A percentile compares a stretch with the other conserved stretches of the same genome.
Conservation (phyloP, 2,329 filamentous ascomycete species). For the Apiospora malaysiana region DNA sequence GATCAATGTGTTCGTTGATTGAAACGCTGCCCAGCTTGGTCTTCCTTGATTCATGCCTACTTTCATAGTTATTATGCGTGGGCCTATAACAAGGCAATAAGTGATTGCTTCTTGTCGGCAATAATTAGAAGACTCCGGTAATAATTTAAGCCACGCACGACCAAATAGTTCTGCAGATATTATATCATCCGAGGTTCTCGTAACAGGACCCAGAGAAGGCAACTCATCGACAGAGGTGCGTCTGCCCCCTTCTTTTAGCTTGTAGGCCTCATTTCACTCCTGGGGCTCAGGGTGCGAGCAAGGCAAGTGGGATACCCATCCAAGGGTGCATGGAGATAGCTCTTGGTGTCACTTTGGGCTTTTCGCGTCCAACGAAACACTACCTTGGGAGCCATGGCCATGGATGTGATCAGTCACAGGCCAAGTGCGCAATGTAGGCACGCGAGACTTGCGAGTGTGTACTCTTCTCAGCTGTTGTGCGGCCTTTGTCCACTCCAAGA, state of each 20-base stretch:
- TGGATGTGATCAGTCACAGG: conserved; percentile 11
- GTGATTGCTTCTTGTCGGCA: neutral
- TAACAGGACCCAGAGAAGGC: neutral
- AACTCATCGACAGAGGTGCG: neutral
- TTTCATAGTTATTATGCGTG: neutral
- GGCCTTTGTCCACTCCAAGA: neutral
- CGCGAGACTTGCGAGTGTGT: neutral
- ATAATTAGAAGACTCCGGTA: neutral
- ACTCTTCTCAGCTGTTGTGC: neutral
- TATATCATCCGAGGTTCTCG: neutral
- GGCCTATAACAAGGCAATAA: neutral
- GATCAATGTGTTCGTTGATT: neutral
- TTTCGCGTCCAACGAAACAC: neutral
- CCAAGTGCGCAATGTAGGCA: neutral
- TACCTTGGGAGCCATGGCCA: neutral
- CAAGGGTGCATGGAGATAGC: neutral
- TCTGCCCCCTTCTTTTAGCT: neutral
- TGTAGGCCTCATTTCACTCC: neutral
- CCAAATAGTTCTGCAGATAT: neutral
- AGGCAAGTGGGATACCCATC: neutral
- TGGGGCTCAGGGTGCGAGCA: neutral
- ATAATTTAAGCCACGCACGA: neutral
- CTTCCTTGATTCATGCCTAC: neutral
- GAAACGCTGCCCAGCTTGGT: neutral
- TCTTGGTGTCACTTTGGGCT: neutral